Evolutionary conservation across 495 filamentous ascomycete genomes (phyloP).

Genomic region (Penicillium manginii): DNA sequence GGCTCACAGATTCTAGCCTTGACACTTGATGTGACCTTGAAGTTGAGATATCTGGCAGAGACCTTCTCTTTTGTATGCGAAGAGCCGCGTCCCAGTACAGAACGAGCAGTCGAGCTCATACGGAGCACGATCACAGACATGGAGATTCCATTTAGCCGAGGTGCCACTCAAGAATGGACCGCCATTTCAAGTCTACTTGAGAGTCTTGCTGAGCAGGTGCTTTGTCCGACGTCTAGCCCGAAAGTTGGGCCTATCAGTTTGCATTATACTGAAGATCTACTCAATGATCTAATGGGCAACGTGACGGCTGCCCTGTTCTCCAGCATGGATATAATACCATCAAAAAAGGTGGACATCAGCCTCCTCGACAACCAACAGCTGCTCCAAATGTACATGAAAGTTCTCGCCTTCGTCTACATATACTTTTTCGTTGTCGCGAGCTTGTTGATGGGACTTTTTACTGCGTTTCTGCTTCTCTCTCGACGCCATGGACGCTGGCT

Average conservation of each 20-base stretch:
- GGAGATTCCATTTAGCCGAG: constrained; percentile 46
- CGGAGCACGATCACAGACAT: constrained; percentile 45
- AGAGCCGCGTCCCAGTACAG: constrained; percentile 36
- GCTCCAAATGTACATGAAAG: constrained; percentile 43
- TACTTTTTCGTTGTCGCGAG: constrained; percentile 46
- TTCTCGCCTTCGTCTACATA: constrained; percentile 47
- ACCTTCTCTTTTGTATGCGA: constrained; percentile 47
- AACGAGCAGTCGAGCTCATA: constrained; percentile 35
- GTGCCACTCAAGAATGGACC: constrained; percentile 37
- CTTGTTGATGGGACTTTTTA: constrained; percentile 41
- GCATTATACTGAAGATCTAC: constrained; percentile 29
- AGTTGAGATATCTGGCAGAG: constrained; percentile 42
- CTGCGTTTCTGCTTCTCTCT: constrained; percentile 33
- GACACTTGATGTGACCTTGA: constrained; percentile 45
- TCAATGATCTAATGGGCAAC: constrained; percentile 42
- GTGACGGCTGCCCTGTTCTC: constrained; percentile 48
- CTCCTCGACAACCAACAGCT: constrained; percentile 36
- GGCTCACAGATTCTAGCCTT: constrained; percentile 52
- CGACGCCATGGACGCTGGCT: constrained; percentile 30
- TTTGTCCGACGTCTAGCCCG: constrained; percentile 27
- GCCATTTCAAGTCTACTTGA: constrained; percentile 39
- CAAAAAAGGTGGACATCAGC: constrained; percentile 32
- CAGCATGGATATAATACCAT: constrained; percentile 45
- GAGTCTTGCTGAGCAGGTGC: constrained; percentile 33
- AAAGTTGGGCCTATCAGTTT: constrained; percentile 16